These are phyloP conservation scores for Sonneratia alba DNA, from an alignment of 345 rosid genomes.

Conservation along the genomic window DNA sequence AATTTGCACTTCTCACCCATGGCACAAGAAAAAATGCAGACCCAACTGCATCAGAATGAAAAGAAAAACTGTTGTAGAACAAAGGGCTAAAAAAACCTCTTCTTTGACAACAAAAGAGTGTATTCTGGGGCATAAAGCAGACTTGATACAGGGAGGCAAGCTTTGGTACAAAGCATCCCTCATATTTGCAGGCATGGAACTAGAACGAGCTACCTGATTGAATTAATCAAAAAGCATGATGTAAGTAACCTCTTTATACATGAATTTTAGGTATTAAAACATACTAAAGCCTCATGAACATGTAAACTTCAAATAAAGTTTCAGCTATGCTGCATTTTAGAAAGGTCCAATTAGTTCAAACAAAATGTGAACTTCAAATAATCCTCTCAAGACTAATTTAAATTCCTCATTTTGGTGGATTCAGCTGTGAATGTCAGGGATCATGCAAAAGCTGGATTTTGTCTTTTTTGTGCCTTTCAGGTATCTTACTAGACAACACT, in stretches of 20 bases:
- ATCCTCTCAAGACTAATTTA: neutral
- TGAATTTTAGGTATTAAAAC: neutral
- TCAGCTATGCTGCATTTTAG: neutral
- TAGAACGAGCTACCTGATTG: constrained; percentile 62
- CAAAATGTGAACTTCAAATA: neutral
- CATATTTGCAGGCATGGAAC: constrained; percentile 73
- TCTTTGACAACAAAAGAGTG: constrained; percentile 46
- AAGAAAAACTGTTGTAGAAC: neutral
- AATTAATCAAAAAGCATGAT: constrained; percentile 4
- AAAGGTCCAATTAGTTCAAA: too few relatives aligned
- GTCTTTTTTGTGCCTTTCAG: too few relatives aligned
- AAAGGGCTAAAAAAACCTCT: constrained; percentile 33
- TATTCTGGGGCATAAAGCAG: constrained; percentile 56
- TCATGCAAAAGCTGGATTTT: too few relatives aligned
- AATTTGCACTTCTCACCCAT: neutral
- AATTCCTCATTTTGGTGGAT: neutral
- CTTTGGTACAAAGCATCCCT: constrained; percentile 80
- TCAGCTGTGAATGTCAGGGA: too few relatives aligned
- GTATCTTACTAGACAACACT: too few relatives aligned
- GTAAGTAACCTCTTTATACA: neutral
- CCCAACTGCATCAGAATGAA: neutral
- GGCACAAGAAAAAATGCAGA: neutral
- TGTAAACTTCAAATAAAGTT: neutral
- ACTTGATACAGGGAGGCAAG: constrained; percentile 66
- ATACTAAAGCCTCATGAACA: neutral